Conservation (phyloP, 176 grass and related monocot genomes). For the Zea luxurians region DNA sequence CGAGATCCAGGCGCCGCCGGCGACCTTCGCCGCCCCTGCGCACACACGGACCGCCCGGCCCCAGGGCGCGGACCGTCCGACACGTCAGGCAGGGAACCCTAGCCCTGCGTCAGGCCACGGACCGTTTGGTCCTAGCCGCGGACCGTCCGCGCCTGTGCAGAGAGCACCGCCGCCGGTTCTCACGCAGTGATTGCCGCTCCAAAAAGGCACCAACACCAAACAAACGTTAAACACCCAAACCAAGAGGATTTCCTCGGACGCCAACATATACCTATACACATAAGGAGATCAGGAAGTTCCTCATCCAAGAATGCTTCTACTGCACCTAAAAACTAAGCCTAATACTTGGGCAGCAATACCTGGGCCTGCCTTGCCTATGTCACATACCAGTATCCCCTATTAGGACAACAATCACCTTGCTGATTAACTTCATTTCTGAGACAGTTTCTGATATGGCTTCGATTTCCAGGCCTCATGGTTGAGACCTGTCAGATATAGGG, state of each 20-base stretch:
- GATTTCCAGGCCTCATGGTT: conserved; percentile 39
- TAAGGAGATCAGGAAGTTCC: conserved; percentile 17
- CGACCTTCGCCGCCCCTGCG: too few relatives aligned
- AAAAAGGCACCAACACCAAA: neutral
- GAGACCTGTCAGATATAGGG: conserved; percentile 45
- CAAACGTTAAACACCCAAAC: conserved; percentile 23
- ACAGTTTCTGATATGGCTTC: neutral
- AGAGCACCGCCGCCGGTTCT: too few relatives aligned
- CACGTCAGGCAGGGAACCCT: too few relatives aligned
- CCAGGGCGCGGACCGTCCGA: too few relatives aligned
- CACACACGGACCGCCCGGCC: too few relatives aligned
- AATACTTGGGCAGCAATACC: conserved; percentile 33
- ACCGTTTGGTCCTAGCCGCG: too few relatives aligned
- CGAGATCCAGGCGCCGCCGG: too few relatives aligned
- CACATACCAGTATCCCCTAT: conserved; percentile 39
- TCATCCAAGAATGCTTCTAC: conserved; percentile 46
- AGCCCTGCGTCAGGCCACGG: too few relatives aligned
- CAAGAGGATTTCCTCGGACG: conserved; percentile 30
- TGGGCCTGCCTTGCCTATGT: conserved; percentile 10
- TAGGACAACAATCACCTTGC: conserved; percentile 21
- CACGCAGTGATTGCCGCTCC: too few relatives aligned
- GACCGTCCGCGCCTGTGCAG: too few relatives aligned
- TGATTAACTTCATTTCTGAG: conserved; percentile 25
- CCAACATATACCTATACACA: conserved; percentile 42
- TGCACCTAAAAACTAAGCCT: conserved; percentile 34